Evolutionary conservation across 192 early-diverging fungal species (phyloP).

Genomic region (Entomortierella parvispora): DNA sequence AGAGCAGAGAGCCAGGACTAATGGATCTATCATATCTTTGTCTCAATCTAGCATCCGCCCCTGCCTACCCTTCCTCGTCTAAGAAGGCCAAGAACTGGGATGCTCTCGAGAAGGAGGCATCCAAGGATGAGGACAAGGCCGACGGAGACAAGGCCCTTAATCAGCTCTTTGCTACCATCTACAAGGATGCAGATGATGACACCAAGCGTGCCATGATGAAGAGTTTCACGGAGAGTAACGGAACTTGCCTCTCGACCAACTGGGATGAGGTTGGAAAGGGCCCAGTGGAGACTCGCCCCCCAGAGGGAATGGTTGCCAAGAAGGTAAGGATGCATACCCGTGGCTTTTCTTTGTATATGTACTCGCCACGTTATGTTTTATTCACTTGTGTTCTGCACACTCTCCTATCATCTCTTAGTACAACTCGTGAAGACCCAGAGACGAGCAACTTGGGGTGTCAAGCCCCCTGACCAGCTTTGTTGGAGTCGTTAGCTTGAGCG

Average conservation of each 20-base stretch:
- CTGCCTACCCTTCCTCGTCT: constrained; percentile 59
- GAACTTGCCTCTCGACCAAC: constrained; percentile 94
- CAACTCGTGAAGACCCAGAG: too few species aligned
- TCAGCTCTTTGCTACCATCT: constrained; percentile 92
- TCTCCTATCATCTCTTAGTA: too few species aligned
- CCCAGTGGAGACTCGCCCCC: constrained; percentile 88
- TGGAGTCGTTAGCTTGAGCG: too few species aligned
- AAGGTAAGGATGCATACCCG: too few species aligned
- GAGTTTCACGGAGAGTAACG: constrained; percentile 94
- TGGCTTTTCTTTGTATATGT: too few species aligned
- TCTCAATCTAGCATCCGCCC: too few species aligned
- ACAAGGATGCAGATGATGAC: constrained; percentile 89
- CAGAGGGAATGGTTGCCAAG: constrained; percentile 93
- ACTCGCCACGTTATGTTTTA: neutral
- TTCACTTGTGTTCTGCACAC: too few species aligned
- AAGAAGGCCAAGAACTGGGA: constrained; percentile 86
- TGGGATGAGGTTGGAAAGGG: constrained; percentile 92
- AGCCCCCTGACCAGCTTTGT: too few species aligned
- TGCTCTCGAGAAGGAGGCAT: constrained; percentile 75
- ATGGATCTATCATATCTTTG: neutral
- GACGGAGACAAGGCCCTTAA: constrained; percentile 93
- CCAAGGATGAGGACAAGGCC: constrained; percentile 84
- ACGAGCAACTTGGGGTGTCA: too few species aligned
- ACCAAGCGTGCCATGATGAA: constrained; percentile 97
- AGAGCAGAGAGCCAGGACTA: neutral